Conservation (phyloP, 495 filamentous ascomycete species). For the Aspergillus affinis region DNA sequence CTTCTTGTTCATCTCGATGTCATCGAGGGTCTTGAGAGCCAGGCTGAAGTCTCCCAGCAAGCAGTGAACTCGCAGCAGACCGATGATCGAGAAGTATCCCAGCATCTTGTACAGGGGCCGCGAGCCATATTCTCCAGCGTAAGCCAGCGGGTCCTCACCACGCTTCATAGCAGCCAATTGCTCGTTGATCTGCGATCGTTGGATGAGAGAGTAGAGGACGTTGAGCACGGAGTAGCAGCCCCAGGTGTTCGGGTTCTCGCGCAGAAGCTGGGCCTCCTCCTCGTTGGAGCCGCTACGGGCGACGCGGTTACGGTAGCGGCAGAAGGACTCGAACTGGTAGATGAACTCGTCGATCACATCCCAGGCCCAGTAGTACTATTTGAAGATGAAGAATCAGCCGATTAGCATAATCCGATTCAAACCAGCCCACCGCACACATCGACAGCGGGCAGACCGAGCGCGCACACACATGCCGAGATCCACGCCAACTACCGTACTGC, state of each 20-base stretch:
- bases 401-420: slow-evolving; percentile 11
- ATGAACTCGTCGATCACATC: slow-evolving; percentile 99
- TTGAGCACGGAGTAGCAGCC: slow-evolving; percentile 99
- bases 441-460: not conserved
- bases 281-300: slow-evolving; percentile 81
- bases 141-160: slow-evolving; percentile 77
- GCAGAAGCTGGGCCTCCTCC: slow-evolving; percentile 86
- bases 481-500: too few relatives aligned
- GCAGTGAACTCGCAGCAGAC: slow-evolving; percentile 92
- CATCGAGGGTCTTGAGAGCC: slow-evolving; percentile 96
- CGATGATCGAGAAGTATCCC: slow-evolving; percentile 98
- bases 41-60: slow-evolving; percentile 97
- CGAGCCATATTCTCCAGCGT: slow-evolving; percentile 91
- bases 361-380: slow-evolving; percentile 98
- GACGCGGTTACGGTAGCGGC: slow-evolving; percentile 87
- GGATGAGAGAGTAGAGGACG: slow-evolving; percentile 97
- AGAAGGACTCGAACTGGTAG: slow-evolving; percentile 99
- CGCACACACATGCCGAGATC: slow-evolving; percentile 10
- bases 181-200: slow-evolving; percentile 95
- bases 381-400: not conserved
- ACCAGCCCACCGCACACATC: slow-evolving; percentile 15
- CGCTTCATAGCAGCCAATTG: slow-evolving; percentile 93
- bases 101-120: slow-evolving; percentile 96
- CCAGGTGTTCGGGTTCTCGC: slow-evolving; percentile 98
- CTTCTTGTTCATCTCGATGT: slow-evolving; percentile 99